Percentiles rank a stretch among this genome's conserved stretches.
These are phyloP conservation scores for Phytophthora podocarpi DNA, from an alignment of 352 stramenopile species.

Conservation along the genomic window DNA sequence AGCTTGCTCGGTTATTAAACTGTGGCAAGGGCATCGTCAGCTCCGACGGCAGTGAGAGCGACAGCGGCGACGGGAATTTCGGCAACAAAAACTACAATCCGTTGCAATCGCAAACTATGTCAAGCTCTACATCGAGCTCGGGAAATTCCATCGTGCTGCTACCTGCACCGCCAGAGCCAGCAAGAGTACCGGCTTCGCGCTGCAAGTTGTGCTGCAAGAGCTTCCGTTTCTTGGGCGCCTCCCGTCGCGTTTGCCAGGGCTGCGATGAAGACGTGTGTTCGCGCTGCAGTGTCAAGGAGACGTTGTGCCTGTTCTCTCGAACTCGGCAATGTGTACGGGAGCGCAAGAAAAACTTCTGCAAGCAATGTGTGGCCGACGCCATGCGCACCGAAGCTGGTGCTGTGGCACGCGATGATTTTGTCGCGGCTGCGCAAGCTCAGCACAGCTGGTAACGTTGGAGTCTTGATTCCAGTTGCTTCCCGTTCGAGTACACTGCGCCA, in stretches of 20 bases:
- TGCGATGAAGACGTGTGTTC: slow-evolving; percentile 41
- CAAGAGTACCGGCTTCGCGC: slow-evolving; percentile 20
- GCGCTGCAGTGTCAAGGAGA: slow-evolving; percentile 34
- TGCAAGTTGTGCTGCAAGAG: slow-evolving; percentile 45
- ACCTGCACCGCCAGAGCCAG: slow-evolving; percentile 18
- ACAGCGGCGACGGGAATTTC: slow-evolving; percentile 18
- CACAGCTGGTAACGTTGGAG: slow-evolving; percentile 20
- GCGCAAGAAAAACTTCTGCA: slow-evolving; percentile 40
- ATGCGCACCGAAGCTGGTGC: slow-evolving; percentile 32
- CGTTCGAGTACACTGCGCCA: not conserved
- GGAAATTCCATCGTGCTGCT: slow-evolving; percentile 28
- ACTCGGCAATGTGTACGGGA: slow-evolving; percentile 16
- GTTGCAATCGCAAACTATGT: slow-evolving; percentile 21
- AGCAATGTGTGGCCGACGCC: slow-evolving; percentile 40
- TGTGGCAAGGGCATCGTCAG: slow-evolving; percentile 24
- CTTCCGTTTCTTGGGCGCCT: slow-evolving; percentile 39
- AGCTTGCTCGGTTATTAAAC: slow-evolving; percentile 42
- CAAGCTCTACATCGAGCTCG: slow-evolving; percentile 39
- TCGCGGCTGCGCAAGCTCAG: slow-evolving; percentile 12
- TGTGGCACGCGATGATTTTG: slow-evolving; percentile 38
- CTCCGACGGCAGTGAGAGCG: slow-evolving; percentile 36
- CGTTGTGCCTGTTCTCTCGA: slow-evolving; percentile 32
- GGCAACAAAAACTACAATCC: slow-evolving; percentile 16
- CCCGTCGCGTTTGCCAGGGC: slow-evolving; percentile 31
- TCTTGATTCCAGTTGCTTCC: not conserved